Evolutionary conservation across 1,139 yeast species (phyloP), one percentile per base, ranked within the genome.

Genomic region (Pneumocystis sp.): DNA sequence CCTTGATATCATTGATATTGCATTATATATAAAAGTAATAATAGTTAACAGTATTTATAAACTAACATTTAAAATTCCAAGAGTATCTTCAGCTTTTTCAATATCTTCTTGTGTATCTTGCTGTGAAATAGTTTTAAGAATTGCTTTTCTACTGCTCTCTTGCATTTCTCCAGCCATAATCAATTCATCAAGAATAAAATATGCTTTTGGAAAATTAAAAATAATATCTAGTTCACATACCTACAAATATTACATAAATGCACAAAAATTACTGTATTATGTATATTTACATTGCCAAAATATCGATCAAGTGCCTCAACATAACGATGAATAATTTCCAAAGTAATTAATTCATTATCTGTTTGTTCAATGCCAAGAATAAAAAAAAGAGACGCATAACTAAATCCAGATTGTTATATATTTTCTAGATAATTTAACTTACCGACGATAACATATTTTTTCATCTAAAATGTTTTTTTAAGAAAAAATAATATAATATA

Each of bases 241-340:
- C 68, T 65, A 35, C 7, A 34, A 17, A 7, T 15, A 21, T 42
- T 42, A 34, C 6, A 39, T 63, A 7, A n/a, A 35, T n/a, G 31
- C 17, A 78, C 40, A 76, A 73, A 73, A 6, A n/a, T 5, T 29
- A 21, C 17, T 7, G 19, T 17, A 0, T n/a, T 17, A 31, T n/a
- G 15, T 21, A 90, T 97, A 76, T 96, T 88, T 29, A 93, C 98
- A 73, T 90, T 93, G n/a, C 97, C 97, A 73, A 89, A 93, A 71
- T 90, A 84, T 72, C 87, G 86, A 78, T 93, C 99, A 96, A 93
- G 89, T 71, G 89, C 90, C 75, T 95, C 98, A 63, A 95, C 99
- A 74, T 86, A 95, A 67, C 97, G 80, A 74, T 95, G 98, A 65
- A 95, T 86, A 40, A 87, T 80, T 72, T 95, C 98, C 67, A 95